Evolutionary conservation across 2,329 filamentous ascomycete species (phyloP).

Genomic region (Alternaria hordeiaustralica): DNA sequence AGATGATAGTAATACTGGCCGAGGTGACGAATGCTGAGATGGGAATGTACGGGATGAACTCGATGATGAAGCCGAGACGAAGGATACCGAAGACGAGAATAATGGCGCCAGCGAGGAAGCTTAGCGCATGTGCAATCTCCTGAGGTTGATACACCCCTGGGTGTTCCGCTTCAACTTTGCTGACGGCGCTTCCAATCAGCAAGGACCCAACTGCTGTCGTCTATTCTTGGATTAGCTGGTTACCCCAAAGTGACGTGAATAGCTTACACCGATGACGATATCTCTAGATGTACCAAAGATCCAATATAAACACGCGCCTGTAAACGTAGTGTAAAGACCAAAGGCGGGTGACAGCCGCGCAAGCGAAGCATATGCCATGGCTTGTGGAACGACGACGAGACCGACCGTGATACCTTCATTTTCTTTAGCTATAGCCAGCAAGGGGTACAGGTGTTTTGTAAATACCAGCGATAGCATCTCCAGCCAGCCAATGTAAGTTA

Average conservation of each 20-base stretch:
- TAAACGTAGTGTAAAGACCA: constrained; percentile 92
- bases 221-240: constrained; percentile 51
- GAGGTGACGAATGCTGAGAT: constrained; percentile 98
- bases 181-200: constrained; percentile 79
- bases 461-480: constrained; percentile 41
- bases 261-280: constrained; percentile 87
- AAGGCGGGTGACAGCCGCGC: constrained; percentile 79
- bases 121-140: constrained; percentile 77
- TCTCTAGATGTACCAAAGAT: constrained; percentile 97
- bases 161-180: constrained; percentile 63
- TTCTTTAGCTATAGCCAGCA: neutral
- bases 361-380: constrained; percentile 91
- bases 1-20: constrained; percentile 85
- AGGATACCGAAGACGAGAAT: constrained; percentile 80
- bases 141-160: constrained; percentile 65
- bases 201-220: constrained; percentile 95
- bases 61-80: constrained; percentile 86
- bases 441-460: neutral
- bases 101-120: constrained; percentile 78
- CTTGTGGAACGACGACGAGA: constrained; percentile 85
- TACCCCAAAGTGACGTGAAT: neutral
- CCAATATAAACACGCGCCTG: constrained; percentile 93
- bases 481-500: constrained; percentile 41
- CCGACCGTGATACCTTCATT: constrained; percentile 65
- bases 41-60: constrained; percentile 87